Base-by-base conservation (phyloP, 164 flowering plant species). In the Vitis riparia region DNA sequence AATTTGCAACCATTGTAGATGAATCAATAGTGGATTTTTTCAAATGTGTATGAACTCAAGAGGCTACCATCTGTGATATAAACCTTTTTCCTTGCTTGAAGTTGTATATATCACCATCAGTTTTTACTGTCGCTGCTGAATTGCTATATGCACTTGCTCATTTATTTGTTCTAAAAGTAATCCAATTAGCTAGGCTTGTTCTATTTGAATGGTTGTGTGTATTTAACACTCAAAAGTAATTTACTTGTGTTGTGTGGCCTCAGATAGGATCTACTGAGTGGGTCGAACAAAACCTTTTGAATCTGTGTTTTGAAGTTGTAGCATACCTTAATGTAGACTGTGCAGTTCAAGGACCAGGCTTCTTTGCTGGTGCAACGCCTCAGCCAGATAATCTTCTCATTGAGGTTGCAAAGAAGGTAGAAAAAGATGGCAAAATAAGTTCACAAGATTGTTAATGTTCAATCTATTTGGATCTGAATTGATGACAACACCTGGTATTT, bases 181-280 rank as follows among this genome's bases (percentile, higher is more conserved):
- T 53, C 12, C 12, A 32, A 55, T 37, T 32, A 16, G n/a, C 16
- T 44, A 14, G 12, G 52, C 55, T 50, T 68, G 12, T 15, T 15
- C 9, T 11, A n/a, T 11, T 19, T 37, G 27, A 3, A 13, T 48
- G 11, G 3, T 11, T 50, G 7, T 12, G 9, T 37, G 58, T 11
- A 44, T 50, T 23, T 44, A 12, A 51, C 9, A 32, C 44, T 5
- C 59, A 17, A 8, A 19, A 56, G 29, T 71, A 11, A 49, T 2
- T 58, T 11, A 6, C 14, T 10, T 50, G 13, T 66, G 59, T 11
- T 12, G 57, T 63, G 8, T 68, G 49, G 9, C 75, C 78, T 32
- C 84, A 91, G 98, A 80, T 95, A 62, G 99, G 99, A 59, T 95
- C 99, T 14, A 93, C 99, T 23, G 99, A 95, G 72, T 95, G 99